Base-by-base conservation (phyloP, 2,329 filamentous ascomycete species). In the Calcarisporium arbuscula region DNA sequence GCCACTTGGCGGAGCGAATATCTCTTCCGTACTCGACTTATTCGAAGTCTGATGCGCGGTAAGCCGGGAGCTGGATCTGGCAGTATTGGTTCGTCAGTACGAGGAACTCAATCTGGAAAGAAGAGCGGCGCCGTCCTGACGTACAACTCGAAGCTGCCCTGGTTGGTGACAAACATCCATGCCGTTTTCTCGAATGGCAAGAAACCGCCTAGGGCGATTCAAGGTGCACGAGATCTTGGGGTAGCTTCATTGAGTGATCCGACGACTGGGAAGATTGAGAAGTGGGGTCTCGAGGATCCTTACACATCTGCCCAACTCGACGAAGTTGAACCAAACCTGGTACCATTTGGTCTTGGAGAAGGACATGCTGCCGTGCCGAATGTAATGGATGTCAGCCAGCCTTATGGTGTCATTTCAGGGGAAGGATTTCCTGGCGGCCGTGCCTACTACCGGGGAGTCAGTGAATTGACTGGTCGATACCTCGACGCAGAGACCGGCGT, bases 1-100 rank as follows among this genome's bases (percentile, higher is more conserved):
- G 84, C 88, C n/a, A 92, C 89, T 8, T 96, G 92, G 90, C 77
- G 90, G 47, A 95, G 86, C 59, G 92, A 98, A 58, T 98, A 96
- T 52, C 82, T 96, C 30, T 64, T 95, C 37, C 76, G 92, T 30
- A 95, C 88, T 3, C 77, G 86, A 30, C 72, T 96, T 33, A 65
- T 96, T 34, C 77, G 88, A 28, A 92, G 85, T 42, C 67, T 96
- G 38, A 74, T 74, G 30, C 80, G 86, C 40, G 92, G 90, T 32
- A 94, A 89, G 53, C 87, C 90, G 39, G 63, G 72, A 47, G 72
- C 80, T 23, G 64, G 67, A 8, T 55, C 69, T 19, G 61, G 49
- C 54, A 74, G 61, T 19, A 60, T 66, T 36, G 74, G 77, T 9
- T 61, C 73, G 9, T 69, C 71, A 9, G 54, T 60, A n/a, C 64